Evolutionary conservation across 768 basidiomycete species (phyloP), one percentile per base, ranked within the genome.

Genomic region (Pisolithus microcarpus): DNA sequence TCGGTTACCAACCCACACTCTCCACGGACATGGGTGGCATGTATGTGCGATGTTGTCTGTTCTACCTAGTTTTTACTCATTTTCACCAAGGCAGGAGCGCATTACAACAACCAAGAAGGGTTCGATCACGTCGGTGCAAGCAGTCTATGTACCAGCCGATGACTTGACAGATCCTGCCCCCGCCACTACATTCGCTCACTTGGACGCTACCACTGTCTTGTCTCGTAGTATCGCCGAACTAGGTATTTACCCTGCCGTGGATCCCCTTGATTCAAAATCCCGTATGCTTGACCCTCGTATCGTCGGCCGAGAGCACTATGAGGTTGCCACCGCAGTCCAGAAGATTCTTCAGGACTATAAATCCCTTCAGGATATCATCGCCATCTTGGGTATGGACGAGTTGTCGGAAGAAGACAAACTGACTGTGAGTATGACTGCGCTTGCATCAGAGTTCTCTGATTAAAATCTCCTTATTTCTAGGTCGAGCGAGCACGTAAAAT

Each of bases 51-150:
- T 21, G 54, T 44, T 3, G 5, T 7, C 3, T 1, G 13, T 18
- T n/a, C 42, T 52, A 30, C 5, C 36, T 5, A 46, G 28, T 21
- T 42, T 10, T 38, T 49, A 23, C 52, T 61, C 34, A 58, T 54
- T 36, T 43, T 38, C 9, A 36, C 49, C 21, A 55, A 90, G 88
- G 88, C 95, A 98, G 80, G 96, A 99, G 75, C 93, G 95, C 79
- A 97, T 98, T 61, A 99, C 96, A 65, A 99, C 96, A 62, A 99
- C 96, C 67, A 99, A 98, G 87, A 99, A 99, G 82, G 96, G 96
- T 65, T 99, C 96, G 53, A 98, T 99, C 67, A 99, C 96, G 44
- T 99, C 95, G 34, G 96, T 99, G 66, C 96, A 99, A 74, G 96
- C 96, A 64, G 96, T 99, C 71, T 99, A 99, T 70, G 96, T 99